Evolutionary conservation across 1,139 yeast species (phyloP).

Genomic region (Kazachstania sp.): DNA sequence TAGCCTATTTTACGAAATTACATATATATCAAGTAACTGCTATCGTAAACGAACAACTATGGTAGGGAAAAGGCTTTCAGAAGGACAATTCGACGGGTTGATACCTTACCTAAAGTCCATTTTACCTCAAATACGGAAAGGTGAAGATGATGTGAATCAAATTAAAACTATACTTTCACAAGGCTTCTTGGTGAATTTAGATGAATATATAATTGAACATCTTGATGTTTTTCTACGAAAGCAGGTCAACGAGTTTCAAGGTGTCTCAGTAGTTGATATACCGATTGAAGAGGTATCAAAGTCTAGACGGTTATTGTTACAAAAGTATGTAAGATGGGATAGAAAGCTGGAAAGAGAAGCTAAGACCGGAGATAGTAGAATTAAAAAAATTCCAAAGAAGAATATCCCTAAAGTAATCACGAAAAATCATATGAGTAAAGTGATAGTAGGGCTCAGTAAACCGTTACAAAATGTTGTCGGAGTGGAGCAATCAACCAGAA

Average conservation of each 20-base stretch:
- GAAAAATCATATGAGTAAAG: slow-evolving; percentile 1
- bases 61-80: not conserved
- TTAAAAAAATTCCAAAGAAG: not conserved
- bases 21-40: too few species aligned
- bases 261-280: not conserved
- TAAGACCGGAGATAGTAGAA: not conserved
- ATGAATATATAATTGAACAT: not conserved
- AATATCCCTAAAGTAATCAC: not conserved
- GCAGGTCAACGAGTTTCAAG: not conserved
- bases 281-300: slow-evolving; percentile 1
- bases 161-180: slow-evolving; percentile 1
- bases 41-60: not conserved
- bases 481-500: slow-evolving; percentile 43
- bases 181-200: not conserved
- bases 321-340: not conserved
- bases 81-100: not conserved
- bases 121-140: not conserved
- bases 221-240: not conserved
- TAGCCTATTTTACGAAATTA: too few species aligned
- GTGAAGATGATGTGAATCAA: not conserved
- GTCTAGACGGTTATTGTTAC: not conserved
- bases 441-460: slow-evolving; percentile 35
- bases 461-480: slow-evolving; percentile 42
- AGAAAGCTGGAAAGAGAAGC: not conserved
- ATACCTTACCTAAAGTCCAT: slow-evolving; percentile 1